phyloP scores from a whole-genome alignment of 257 asterid genomes.

The Solanum habrochaites region DNA sequence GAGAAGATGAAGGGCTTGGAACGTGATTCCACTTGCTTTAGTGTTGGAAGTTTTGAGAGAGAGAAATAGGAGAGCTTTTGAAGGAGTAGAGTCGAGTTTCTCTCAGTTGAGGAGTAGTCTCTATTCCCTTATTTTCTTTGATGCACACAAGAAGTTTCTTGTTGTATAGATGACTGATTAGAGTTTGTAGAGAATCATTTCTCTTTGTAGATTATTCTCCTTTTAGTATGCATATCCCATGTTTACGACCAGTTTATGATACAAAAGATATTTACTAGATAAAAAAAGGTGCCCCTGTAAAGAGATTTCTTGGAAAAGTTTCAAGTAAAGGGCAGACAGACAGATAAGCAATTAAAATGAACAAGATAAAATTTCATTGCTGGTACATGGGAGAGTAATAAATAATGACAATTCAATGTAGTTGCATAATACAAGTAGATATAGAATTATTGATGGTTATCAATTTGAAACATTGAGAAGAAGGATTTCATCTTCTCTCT shows the following conservation, averaged over 20 bases:
- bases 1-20: neutral
- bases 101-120: neutral
- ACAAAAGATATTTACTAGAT: neutral
- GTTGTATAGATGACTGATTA: no score
- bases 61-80: neutral
- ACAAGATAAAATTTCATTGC: neutral
- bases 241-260: neutral
- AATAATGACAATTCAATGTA: neutral
- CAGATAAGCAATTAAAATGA: neutral
- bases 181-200: neutral
- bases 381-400: neutral
- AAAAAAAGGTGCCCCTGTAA: neutral
- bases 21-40: neutral
- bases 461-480: neutral
- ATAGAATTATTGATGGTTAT: neutral
- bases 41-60: neutral
- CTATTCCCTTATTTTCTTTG: neutral
- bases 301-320: neutral
- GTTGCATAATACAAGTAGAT: neutral
- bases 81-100: neutral
- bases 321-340: neutral
- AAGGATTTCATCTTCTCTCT: neutral
- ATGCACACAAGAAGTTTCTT: neutral
- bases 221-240: neutral
- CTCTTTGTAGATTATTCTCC: neutral